Conservation (phyloP, 2,329 filamentous ascomycete species). For the Alternaria brassicicola region DNA sequence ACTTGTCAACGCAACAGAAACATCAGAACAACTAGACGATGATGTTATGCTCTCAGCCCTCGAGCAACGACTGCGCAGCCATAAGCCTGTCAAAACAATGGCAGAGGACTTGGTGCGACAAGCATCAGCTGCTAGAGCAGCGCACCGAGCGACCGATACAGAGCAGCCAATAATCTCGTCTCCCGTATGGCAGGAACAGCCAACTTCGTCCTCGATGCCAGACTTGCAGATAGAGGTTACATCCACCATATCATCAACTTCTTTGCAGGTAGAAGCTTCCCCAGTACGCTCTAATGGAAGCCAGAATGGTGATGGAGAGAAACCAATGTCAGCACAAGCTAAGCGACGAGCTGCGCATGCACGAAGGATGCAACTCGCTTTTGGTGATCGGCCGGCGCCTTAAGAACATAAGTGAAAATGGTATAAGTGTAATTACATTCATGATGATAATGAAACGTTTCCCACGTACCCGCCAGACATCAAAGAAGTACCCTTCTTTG, state of each 20-base stretch:
- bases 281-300: neutral
- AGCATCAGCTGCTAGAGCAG: neutral
- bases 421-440: neutral
- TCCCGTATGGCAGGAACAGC: neutral
- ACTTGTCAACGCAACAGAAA: neutral
- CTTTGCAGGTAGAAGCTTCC: neutral
- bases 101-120: neutral
- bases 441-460: neutral
- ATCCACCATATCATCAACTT: neutral
- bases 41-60: constrained; percentile 9
- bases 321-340: constrained; percentile 29
- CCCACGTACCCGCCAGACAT: neutral
- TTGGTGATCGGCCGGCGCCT: constrained; percentile 10
- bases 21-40: neutral
- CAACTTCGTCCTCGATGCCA: neutral
- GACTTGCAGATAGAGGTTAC: neutral
- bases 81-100: constrained; percentile 1
- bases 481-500: neutral
- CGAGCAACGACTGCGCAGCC: constrained; percentile 1
- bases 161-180: neutral
- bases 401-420: neutral
- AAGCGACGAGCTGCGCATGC: constrained; percentile 36
- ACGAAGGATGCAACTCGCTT: constrained; percentile 34
- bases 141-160: neutral
- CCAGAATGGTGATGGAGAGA: neutral